A percentile compares a stretch with the other conserved stretches of the same genome.
These are phyloP conservation scores for Millerago galiae DNA, from an alignment of 805 yeast genomes.

Conservation along the genomic window DNA sequence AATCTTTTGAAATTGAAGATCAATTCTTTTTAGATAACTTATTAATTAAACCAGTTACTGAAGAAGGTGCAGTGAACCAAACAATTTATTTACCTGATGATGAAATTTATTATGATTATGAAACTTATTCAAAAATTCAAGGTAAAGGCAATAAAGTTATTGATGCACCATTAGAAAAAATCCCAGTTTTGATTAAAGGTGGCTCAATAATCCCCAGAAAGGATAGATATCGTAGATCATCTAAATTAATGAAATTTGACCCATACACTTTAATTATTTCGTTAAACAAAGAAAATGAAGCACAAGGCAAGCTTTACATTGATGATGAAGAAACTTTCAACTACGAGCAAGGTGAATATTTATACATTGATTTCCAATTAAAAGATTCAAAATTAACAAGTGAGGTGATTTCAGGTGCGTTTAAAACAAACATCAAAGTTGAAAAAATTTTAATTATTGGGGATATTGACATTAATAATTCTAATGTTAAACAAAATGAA, in stretches of 20 bases:
- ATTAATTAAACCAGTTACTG: slow-evolving; percentile 74
- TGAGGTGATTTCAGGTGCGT: slow-evolving; percentile 21
- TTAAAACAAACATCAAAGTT: slow-evolving; percentile 27
- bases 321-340: slow-evolving; percentile 82
- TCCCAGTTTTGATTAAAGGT: slow-evolving; percentile 73
- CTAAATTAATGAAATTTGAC: slow-evolving; percentile 67
- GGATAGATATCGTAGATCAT: slow-evolving; percentile 73
- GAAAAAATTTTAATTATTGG: slow-evolving; percentile 53
- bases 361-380: slow-evolving; percentile 36
- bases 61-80: slow-evolving; percentile 37
- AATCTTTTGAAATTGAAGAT: slow-evolving; percentile 62
- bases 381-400: slow-evolving; percentile 29
- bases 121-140: slow-evolving; percentile 26
- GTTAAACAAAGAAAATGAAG: slow-evolving; percentile 40
- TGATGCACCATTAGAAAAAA: slow-evolving; percentile 45
- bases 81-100: slow-evolving; percentile 34
- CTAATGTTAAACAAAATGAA: slow-evolving; percentile 31
- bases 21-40: slow-evolving; percentile 80
- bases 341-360: slow-evolving; percentile 44
- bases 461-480: slow-evolving; percentile 10
- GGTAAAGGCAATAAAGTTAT: slow-evolving; percentile 35
- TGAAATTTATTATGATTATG: slow-evolving; percentile 51
- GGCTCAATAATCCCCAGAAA: slow-evolving; percentile 67
- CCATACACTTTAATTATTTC: slow-evolving; percentile 75
- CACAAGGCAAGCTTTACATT: slow-evolving; percentile 56